Percentiles rank a stretch among this genome's conserved stretches.
These are phyloP conservation scores for Epichloe brachyelytri DNA, from an alignment of 2,329 filamentous ascomycete genomes.

Conservation along the genomic window DNA sequence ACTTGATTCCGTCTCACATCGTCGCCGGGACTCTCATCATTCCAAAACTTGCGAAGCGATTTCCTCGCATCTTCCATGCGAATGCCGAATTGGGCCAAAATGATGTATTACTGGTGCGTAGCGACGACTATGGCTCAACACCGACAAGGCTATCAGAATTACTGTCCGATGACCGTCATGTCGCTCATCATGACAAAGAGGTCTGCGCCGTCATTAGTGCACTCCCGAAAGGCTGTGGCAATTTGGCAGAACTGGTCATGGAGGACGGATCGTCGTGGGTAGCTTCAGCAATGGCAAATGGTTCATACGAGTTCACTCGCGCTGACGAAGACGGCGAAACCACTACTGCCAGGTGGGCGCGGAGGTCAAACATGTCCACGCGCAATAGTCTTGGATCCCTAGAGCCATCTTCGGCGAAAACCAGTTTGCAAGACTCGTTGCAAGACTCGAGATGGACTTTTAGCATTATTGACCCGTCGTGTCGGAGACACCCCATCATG, in stretches of 20 bases:
- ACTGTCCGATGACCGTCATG: slow-evolving; percentile 31
- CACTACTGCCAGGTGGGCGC: slow-evolving; percentile 58
- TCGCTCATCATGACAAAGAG: slow-evolving; percentile 33
- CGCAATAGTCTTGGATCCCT: slow-evolving; percentile 9
- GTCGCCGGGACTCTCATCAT: slow-evolving; percentile 43
- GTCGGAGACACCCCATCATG: slow-evolving; percentile 61
- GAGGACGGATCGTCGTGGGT: slow-evolving; percentile 48
- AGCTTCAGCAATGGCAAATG: slow-evolving; percentile 36
- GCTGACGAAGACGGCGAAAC: slow-evolving; percentile 43
- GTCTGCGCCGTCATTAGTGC: slow-evolving; percentile 59
- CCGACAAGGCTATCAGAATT: slow-evolving; percentile 14
- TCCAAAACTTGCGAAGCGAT: slow-evolving; percentile 44
- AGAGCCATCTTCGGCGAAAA: slow-evolving; percentile 10
- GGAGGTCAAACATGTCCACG: slow-evolving; percentile 20
- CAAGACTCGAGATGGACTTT: slow-evolving; percentile 55
- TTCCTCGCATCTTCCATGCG: slow-evolving; percentile 50
- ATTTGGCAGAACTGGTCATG: slow-evolving; percentile 53
- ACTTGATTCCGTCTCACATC: slow-evolving; percentile 58
- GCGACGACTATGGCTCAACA: slow-evolving; percentile 46
- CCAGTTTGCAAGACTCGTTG: slow-evolving; percentile 13
- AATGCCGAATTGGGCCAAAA: slow-evolving; percentile 52
- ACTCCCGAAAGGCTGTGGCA: slow-evolving; percentile 32
- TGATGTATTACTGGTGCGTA: slow-evolving; percentile 58
- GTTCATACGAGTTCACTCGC: slow-evolving; percentile 54
- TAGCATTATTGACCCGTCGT: slow-evolving; percentile 58